Percentiles rank a stretch among this genome's conserved stretches.
phyloP scores from a whole-genome alignment of 768 basidiomycete genomes.

The Pisolithus marmoratus region DNA sequence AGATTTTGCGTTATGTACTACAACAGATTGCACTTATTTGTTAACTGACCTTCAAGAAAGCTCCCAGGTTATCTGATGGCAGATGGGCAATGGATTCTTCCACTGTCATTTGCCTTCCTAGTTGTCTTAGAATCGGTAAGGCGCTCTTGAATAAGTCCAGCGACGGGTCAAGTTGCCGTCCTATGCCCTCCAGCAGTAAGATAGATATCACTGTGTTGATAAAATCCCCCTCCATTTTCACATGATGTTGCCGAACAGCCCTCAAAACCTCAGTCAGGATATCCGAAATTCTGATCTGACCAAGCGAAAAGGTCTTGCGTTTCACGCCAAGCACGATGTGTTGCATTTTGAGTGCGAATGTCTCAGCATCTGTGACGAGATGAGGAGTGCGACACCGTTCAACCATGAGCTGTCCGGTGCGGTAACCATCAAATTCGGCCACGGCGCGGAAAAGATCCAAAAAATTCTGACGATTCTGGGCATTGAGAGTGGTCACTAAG shows the following conservation, averaged over 20 bases:
- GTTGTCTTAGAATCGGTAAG: slow-evolving; percentile 84
- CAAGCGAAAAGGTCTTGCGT: slow-evolving; percentile 93
- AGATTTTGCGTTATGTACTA: slow-evolving; percentile 4
- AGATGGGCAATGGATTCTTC: slow-evolving; percentile 56
- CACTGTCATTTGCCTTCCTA: slow-evolving; percentile 88
- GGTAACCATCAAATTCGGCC: slow-evolving; percentile 96
- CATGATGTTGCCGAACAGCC: slow-evolving; percentile 86
- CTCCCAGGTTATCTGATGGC: slow-evolving; percentile 68
- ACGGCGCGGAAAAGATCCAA: slow-evolving; percentile 94
- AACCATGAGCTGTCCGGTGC: slow-evolving; percentile 92
- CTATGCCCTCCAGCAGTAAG: slow-evolving; percentile 91
- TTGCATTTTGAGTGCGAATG: slow-evolving; percentile 97
- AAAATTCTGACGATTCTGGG: slow-evolving; percentile 84
- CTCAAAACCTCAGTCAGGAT: slow-evolving; percentile 84
- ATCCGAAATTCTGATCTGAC: slow-evolving; percentile 95
- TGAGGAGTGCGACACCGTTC: slow-evolving; percentile 90
- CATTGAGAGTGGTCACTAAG: slow-evolving; percentile 82
- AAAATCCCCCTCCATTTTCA: slow-evolving; percentile 98
- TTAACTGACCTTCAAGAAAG: slow-evolving; percentile 75
- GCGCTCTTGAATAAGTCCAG: slow-evolving; percentile 95
- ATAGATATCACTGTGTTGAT: slow-evolving; percentile 97
- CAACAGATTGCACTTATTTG: neutral
- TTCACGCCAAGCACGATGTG: slow-evolving; percentile 91
- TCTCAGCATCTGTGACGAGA: slow-evolving; percentile 85
- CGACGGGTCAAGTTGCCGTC: slow-evolving; percentile 84